Evolutionary conservation across 345 rosid genomes (phyloP), one percentile per base, ranked within the genome.

Genomic region (Alliaria petiolata): DNA sequence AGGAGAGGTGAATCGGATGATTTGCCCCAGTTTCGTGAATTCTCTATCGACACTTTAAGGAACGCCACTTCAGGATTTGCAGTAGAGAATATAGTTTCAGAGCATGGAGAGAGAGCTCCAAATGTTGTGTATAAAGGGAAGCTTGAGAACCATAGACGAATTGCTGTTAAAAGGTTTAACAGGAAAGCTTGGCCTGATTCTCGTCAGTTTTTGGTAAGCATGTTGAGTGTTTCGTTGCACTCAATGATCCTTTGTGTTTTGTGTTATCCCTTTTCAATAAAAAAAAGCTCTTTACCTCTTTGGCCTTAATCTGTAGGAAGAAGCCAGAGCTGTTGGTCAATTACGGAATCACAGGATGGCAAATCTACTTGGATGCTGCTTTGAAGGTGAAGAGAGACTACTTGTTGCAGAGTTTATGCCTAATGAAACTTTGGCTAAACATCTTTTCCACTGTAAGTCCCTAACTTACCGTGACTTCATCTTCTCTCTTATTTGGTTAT

Each of bases 21-120:
- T 63, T 67, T 81, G 80, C 87, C 96, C 6, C 74, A 72, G 12
- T 92, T 92, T 60, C 80, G 82, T 13, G 96, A 92, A 69, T 92
- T 83, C 78, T 82, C 90, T 0, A 79, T 92, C 20, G 95, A 85
- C 71, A 81, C 82, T 51, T 80, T 92, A n/a, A 84, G 80, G 76
- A 84, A 78, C 43, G 98, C 96, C 3, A 89, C 96, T 7, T 89
- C 92, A 13, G 92, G 98, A 47, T 92, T 92, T 71, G 84, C 96
- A 0, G 83, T 76, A n/a, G 95, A 87, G 79, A 92, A 92, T 67
- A 92, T 92, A 53, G 92, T 89, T 56, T 89, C 95, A 19, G 96
- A 89, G 67, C 98, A 87, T 74, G 98, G 95, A 38, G 96, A 87
- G 77, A 89, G 85, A 80, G 96, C 95, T 74, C 98, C 96, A 1